Percentiles rank a stretch among this genome's conserved stretches.
phyloP scores from a whole-genome alignment of 2,329 filamentous ascomycete species.

The Aspergillus fischeri region DNA sequence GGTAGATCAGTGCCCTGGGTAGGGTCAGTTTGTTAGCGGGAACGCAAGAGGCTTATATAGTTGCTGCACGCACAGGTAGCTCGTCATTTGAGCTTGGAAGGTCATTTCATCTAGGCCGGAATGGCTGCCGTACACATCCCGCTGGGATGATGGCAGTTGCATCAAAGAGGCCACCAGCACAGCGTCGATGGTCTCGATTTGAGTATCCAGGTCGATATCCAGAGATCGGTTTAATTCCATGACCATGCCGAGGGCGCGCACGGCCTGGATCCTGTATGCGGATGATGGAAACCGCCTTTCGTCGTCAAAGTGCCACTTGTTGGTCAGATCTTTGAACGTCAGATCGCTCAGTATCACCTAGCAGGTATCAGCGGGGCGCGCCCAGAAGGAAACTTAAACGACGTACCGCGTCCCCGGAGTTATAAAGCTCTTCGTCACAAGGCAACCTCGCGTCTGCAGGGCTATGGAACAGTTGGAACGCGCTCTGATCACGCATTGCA shows the following conservation, averaged over 20 bases:
- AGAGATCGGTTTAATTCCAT: constrained; percentile 41
- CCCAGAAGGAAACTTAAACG: background rate
- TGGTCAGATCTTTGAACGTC: constrained; percentile 51
- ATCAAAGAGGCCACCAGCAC: constrained; percentile 59
- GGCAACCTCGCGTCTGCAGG: constrained; percentile 64
- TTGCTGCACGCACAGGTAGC: constrained; percentile 18
- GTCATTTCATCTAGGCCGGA: constrained; percentile 63
- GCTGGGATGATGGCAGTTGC: constrained; percentile 65
- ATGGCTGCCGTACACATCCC: constrained; percentile 58
- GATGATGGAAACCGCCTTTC: constrained; percentile 72
- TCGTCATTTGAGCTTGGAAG: constrained; percentile 28
- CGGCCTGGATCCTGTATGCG: constrained; percentile 72
- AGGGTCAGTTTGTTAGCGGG: background rate
- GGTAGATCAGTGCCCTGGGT: constrained; percentile 53
- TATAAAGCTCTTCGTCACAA: constrained; percentile 64
- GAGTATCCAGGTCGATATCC: constrained; percentile 18
- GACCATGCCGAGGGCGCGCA: constrained; percentile 68
- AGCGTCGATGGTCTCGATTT: constrained; percentile 51
- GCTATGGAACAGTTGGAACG: constrained; percentile 35
- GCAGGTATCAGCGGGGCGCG: background rate
- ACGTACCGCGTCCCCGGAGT: constrained; percentile 10
- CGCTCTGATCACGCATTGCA: constrained; percentile 48
- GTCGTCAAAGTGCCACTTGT: constrained; percentile 61
- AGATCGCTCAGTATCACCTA: constrained; percentile 54
- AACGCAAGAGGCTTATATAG: background rate